These are phyloP conservation scores for Colletotrichum theobromicola DNA, from an alignment of 2,329 filamentous ascomycete species.

Conservation along the genomic window DNA sequence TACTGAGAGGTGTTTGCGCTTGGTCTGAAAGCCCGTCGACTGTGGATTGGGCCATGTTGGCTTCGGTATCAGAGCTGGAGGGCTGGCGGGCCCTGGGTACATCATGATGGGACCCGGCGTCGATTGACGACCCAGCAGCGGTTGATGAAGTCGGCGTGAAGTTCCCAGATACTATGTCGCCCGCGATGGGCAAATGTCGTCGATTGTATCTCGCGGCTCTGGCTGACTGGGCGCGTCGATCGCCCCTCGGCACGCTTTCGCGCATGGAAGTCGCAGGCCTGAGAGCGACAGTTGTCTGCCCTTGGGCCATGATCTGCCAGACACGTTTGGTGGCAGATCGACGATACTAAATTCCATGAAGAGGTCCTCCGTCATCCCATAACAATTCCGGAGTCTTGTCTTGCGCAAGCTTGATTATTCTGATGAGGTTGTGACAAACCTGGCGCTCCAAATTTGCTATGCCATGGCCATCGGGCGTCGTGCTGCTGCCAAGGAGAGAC, in stretches of 20 bases:
- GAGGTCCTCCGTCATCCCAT: background rate
- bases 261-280: background rate
- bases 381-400: background rate
- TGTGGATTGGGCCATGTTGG: background rate
- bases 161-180: background rate
- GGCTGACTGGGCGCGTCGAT: background rate
- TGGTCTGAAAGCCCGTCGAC: background rate
- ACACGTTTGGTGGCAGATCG: background rate
- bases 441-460: background rate
- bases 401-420: background rate
- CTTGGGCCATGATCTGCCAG: background rate
- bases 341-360: background rate
- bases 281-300: background rate
- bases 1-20: background rate
- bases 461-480: background rate
- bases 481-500: background rate
- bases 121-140: background rate
- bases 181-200: background rate
- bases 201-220: background rate
- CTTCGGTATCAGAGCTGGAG: background rate
- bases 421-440: background rate
- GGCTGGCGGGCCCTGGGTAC: background rate
- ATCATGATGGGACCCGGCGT: background rate
- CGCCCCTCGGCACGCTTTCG: background rate
- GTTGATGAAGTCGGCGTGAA: background rate